Base-by-base conservation (phyloP, 2,329 filamentous ascomycete species). In the Hymenoscyphus fructigenus region DNA sequence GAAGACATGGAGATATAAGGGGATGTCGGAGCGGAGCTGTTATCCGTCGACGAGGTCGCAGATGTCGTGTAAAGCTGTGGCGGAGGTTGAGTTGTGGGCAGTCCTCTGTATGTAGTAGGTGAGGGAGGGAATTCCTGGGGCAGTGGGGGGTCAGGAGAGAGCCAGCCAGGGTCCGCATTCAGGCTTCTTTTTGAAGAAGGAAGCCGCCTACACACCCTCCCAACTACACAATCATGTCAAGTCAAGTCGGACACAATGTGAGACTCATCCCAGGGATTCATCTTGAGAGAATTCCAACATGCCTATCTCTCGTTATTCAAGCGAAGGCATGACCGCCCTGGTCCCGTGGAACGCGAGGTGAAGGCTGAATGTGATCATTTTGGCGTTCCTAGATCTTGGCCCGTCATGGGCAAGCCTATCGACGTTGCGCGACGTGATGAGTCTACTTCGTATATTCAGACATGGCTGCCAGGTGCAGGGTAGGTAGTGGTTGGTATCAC, bases 1-100 rank as follows among this genome's bases (percentile, higher is more conserved):
- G 65, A 62, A 57, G 65, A 60, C 65, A 67, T 67, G 44, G 20
- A 20, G 44, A 50, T 50, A 50, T 50, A 50, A n/a, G 20, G 44
- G 10, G 9, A 50, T 2, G 17, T 50, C n/a, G n/a, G 20, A n/a
- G 44, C 44, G 44, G 44, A 50, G 20, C n/a, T 50, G 44, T 4
- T 50, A 50, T 50, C 44, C 44, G 44, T 50, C 44, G 17, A 23
- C 17, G 44, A 23, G 44, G 44, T 7, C 20, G 44, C n/a, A 50
- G 23, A 26, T 50, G 44, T 50, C 23, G 44, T 50, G 44, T 50
- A 50, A 36, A 50, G 1, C 20, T 50, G 44, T 15, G n/a, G n/a
- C 10, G n/a, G 44, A 20, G n/a, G 44, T 23, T n/a, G 44, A 20
- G 44, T 20, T 50, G 44, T 5, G n/a, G 44, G n/a, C 9, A 50